phyloP scores from a whole-genome alignment of 805 yeast genomes.

The Pichia californica region DNA sequence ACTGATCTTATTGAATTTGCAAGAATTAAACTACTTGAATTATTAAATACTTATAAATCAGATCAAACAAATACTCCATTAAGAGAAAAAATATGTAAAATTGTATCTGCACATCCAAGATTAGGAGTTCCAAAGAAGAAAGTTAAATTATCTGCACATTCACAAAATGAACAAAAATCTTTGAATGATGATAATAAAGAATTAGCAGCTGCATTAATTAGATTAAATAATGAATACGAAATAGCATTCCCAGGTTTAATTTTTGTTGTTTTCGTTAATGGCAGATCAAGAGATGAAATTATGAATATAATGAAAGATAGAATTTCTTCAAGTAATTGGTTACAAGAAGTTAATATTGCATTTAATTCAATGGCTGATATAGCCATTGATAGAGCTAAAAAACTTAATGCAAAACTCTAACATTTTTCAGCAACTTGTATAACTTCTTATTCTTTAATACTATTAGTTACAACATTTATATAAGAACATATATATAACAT shows the following conservation, averaged over 20 bases:
- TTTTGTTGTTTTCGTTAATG: conserved; percentile 87
- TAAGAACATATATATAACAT: too few species aligned
- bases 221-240: conserved; percentile 47
- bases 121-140: conserved; percentile 53
- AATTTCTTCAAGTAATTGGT: conserved; percentile 49
- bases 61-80: background rate
- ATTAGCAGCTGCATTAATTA: conserved; percentile 43
- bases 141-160: conserved; percentile 51
- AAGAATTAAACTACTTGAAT: conserved; percentile 7
- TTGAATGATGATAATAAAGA: conserved; percentile 40
- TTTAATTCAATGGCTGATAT: conserved; percentile 89
- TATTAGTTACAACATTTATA: too few species aligned
- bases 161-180: conserved; percentile 64
- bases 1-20: conserved; percentile 20
- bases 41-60: conserved; percentile 6
- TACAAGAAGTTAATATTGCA: conserved; percentile 56
- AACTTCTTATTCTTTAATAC: too few species aligned
- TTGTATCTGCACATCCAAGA: conserved; percentile 89
- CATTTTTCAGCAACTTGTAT: too few species aligned
- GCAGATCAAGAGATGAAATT: conserved; percentile 59
- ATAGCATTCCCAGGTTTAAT: conserved; percentile 55
- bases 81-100: conserved; percentile 29
- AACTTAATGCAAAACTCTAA: conserved; percentile 36
- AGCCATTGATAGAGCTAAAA: conserved; percentile 69
- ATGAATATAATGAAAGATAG: conserved; percentile 57